Evolutionary conservation across 1,284 basidiomycete genomes (phyloP).

Genomic region (Pulveroboletus sp.): DNA sequence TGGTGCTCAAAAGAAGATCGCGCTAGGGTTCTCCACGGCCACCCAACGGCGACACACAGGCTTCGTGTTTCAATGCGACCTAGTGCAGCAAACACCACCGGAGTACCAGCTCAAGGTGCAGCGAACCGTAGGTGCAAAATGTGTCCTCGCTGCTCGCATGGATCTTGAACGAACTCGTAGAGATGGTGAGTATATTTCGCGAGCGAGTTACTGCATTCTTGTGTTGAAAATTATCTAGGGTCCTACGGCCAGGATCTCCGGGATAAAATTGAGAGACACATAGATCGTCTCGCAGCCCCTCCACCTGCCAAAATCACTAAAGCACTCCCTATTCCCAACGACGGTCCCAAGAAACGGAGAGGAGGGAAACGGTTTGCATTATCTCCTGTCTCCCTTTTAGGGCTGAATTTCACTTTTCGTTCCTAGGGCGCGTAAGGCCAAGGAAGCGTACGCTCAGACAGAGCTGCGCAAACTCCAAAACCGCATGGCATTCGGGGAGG

Average conservation of each 20-base stretch:
- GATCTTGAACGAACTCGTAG: slow-evolving; percentile 80
- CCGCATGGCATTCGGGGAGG: slow-evolving; percentile 93
- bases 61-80: slow-evolving; percentile 91
- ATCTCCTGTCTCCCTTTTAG: background rate
- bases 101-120: slow-evolving; percentile 94
- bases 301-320: slow-evolving; percentile 94
- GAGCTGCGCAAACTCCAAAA: slow-evolving; percentile 97
- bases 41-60: slow-evolving; percentile 92
- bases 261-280: slow-evolving; percentile 87
- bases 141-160: slow-evolving; percentile 88
- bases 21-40: slow-evolving; percentile 80
- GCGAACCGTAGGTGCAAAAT: slow-evolving; percentile 91
- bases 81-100: slow-evolving; percentile 84
- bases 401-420: background rate
- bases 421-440: slow-evolving; percentile 87
- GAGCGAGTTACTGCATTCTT: background rate
- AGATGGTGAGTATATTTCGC: slow-evolving; percentile 56
- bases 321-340: slow-evolving; percentile 94
- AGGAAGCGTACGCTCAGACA: slow-evolving; percentile 96
- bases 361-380: slow-evolving; percentile 83
- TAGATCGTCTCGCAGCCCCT: slow-evolving; percentile 91
- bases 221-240: slow-evolving; percentile 44
- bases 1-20: slow-evolving; percentile 89
- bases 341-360: slow-evolving; percentile 92
- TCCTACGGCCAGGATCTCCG: slow-evolving; percentile 79